These are phyloP conservation scores for Favolaschia claudopus DNA, from an alignment of 768 basidiomycete genomes.

Conservation along the genomic window DNA sequence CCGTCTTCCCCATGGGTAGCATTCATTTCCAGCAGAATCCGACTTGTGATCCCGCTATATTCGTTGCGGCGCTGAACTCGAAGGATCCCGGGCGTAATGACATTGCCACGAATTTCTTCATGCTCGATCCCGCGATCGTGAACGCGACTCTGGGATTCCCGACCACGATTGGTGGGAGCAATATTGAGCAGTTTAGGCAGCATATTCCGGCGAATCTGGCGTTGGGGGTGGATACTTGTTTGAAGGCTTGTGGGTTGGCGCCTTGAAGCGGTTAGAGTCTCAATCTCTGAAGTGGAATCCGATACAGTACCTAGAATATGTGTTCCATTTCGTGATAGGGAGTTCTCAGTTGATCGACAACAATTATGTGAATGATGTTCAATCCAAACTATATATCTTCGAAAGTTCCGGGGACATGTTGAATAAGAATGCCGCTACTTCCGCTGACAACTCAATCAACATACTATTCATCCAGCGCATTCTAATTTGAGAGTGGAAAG, in stretches of 20 bases:
- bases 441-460: too few relatives aligned
- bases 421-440: too few relatives aligned
- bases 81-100: constrained; percentile 16
- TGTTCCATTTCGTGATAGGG: too few relatives aligned
- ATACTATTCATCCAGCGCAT: too few relatives aligned
- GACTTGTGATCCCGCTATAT: not conserved
- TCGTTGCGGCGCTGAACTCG: not conserved
- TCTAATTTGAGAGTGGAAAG: too few relatives aligned
- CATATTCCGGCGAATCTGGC: constrained; percentile 16
- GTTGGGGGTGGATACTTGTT: constrained; percentile 19
- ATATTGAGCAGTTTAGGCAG: constrained; percentile 13
- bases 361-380: too few relatives aligned
- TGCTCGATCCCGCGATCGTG: constrained; percentile 1
- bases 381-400: too few relatives aligned
- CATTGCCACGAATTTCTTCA: constrained; percentile 11
- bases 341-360: too few relatives aligned
- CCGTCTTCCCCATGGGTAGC: not conserved
- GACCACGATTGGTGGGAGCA: constrained; percentile 10
- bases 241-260: constrained; percentile 12
- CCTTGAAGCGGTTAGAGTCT: too few relatives aligned
- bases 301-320: too few relatives aligned
- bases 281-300: too few relatives aligned
- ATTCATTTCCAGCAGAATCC: constrained; percentile 21
- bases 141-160: constrained; percentile 18
- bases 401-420: too few relatives aligned